Percentiles rank a stretch among this genome's conserved stretches.
Evolutionary conservation across 2,329 filamentous ascomycete genomes (phyloP).

Genomic region (Alternaria angustiovoidea): DNA sequence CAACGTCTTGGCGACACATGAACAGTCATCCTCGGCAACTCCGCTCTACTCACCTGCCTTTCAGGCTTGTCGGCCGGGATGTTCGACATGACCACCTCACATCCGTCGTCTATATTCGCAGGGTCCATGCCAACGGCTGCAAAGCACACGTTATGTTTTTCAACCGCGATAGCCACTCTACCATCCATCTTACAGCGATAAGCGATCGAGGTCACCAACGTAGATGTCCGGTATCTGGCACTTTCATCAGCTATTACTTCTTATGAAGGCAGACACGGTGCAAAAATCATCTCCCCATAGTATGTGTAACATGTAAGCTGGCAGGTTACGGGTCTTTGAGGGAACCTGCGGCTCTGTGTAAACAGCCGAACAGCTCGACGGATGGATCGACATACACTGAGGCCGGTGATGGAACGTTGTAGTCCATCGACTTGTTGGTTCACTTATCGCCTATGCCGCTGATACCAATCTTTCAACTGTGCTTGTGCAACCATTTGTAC

Average conservation of each 20-base stretch:
- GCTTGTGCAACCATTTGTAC: too few relatives aligned
- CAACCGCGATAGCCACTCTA: neutral
- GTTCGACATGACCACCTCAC: neutral
- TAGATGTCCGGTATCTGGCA: neutral
- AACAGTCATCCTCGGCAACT: slow-evolving; percentile 8
- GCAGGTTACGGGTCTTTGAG: neutral
- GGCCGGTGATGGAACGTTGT: neutral
- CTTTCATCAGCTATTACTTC: neutral
- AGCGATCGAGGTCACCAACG: neutral
- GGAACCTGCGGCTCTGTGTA: neutral
- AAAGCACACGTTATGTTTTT: neutral
- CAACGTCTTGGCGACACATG: slow-evolving; percentile 15
- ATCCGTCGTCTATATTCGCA: neutral
- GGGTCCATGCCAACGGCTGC: too few relatives aligned
- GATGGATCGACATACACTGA: neutral
- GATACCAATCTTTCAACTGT: neutral
- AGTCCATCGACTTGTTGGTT: neutral
- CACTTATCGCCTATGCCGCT: neutral
- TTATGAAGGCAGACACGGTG: neutral
- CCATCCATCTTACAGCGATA: neutral
- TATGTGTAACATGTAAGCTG: neutral
- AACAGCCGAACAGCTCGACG: neutral
- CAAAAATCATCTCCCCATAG: neutral
- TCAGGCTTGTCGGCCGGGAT: neutral
- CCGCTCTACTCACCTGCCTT: neutral